These are phyloP conservation scores for Simmondsia chinensis DNA, from an alignment of 148 eudicot genomes.

Conservation along the genomic window DNA sequence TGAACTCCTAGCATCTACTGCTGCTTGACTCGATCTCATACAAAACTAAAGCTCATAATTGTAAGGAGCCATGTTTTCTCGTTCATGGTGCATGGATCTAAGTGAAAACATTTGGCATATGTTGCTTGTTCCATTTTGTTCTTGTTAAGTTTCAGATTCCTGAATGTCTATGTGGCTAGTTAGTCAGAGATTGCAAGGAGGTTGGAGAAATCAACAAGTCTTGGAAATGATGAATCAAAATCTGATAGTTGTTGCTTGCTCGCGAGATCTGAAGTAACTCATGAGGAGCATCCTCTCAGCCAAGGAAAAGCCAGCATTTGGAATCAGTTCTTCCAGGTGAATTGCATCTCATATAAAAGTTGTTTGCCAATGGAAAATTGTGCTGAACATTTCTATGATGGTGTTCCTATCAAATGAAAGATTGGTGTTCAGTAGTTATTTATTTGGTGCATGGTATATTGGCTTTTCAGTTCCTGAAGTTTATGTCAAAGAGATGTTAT, in stretches of 20 bases:
- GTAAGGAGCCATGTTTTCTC: too few species aligned
- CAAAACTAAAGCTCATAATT: too few species aligned
- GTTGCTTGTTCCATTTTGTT: slow-evolving; percentile 10
- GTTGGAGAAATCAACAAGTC: slow-evolving; percentile 45
- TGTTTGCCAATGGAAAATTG: too few species aligned
- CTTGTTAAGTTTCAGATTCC: slow-evolving; percentile 27
- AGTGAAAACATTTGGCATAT: not conserved
- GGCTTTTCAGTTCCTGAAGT: not conserved
- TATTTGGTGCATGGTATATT: too few species aligned
- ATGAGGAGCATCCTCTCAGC: slow-evolving; percentile 94
- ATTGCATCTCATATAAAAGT: too few species aligned
- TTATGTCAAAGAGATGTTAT: not conserved
- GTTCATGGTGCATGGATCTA: too few species aligned
- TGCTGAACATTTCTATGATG: too few species aligned
- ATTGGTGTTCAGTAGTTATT: too few species aligned
- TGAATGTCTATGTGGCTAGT: slow-evolving; percentile 78
- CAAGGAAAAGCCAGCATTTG: slow-evolving; percentile 86
- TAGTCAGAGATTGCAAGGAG: slow-evolving; percentile 91
- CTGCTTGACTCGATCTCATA: too few species aligned
- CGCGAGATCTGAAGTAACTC: slow-evolving; percentile 67
- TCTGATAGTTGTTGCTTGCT: slow-evolving; percentile 46
- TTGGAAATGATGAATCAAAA: slow-evolving; percentile 35
- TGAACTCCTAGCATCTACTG: too few species aligned
- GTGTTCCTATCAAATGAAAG: too few species aligned
- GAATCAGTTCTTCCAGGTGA: slow-evolving; percentile 97